Evolutionary conservation across 352 stramenopile genomes (phyloP), one percentile per base, ranked within the genome.

Genomic region (Globisporangium heterothallicum): DNA sequence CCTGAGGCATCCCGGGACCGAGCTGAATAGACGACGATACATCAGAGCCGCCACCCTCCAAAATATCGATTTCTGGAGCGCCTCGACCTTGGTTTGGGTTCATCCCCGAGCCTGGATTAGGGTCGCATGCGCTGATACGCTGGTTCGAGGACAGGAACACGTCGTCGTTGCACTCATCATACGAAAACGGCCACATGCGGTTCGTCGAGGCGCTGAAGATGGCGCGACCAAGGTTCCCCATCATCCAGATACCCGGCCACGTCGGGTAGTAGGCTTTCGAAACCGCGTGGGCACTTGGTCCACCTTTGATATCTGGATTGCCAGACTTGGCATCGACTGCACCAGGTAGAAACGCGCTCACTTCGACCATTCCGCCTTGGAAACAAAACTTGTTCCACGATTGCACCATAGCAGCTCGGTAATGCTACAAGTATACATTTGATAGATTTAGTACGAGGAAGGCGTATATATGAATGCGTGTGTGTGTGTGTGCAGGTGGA

Each of bases 351-450:
- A 95, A 84, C 0, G 83, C 79, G 35, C 78, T 66, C 6, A 96
- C 66, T 58, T 97, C 89, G 25, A 97, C 56, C 55, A 98, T 84
- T 4, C 92, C 92, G 6, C 90, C 92, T 36, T 95, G 94, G 56
- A 97, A 97, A 59, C 92, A 98, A 58, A 98, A 98, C 44, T 97
- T 97, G 61, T 97, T 97, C 92, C 89, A 98, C 0, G 64, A 78
- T 63, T 97, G 88, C 3, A 98, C 45, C 88, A 97, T 97, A 2
- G 63, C 90, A n/a, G 72, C 81, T 26, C 64, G 55, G 41, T 86
- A 85, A 47, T 63, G 61, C 18, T 22, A 10, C 30, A 45, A 2
- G 12, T 8, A 22, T 12, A 16, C 12, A 12, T n/a, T 12, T 41
- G 12, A 41, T n/a, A 41, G 12, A 41, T 41, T 16, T 16, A 16